Percentiles rank a stretch among this genome's conserved stretches.
These are phyloP conservation scores for Sugiyamaella lignohabitans DNA, from an alignment of 805 yeast species.

Conservation along the genomic window DNA sequence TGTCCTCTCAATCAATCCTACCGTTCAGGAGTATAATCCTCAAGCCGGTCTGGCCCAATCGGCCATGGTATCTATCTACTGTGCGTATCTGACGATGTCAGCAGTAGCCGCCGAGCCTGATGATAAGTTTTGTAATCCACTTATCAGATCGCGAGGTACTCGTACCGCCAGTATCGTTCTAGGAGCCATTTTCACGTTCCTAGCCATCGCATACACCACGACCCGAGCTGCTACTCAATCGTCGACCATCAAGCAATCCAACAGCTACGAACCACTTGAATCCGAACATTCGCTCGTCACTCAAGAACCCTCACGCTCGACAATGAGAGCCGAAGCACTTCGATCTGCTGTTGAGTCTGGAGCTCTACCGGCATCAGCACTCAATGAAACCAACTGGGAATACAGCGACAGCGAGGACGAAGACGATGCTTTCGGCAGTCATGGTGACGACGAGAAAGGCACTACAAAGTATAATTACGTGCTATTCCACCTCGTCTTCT, in stretches of 20 bases:
- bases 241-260: slow-evolving; percentile 42
- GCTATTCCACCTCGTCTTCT: slow-evolving; percentile 83
- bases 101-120: slow-evolving; percentile 98
- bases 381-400: slow-evolving; percentile 63
- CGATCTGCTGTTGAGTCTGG: slow-evolving; percentile 96
- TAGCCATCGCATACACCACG: slow-evolving; percentile 95
- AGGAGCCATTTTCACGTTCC: slow-evolving; percentile 89
- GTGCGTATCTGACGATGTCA: slow-evolving; percentile 83
- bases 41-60: slow-evolving; percentile 95
- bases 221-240: slow-evolving; percentile 87
- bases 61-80: slow-evolving; percentile 90
- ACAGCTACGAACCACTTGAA: slow-evolving; percentile 39
- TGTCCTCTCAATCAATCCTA: slow-evolving; percentile 67
- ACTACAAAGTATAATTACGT: slow-evolving; percentile 77
- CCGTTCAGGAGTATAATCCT: slow-evolving; percentile 86
- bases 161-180: slow-evolving; percentile 79
- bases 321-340: slow-evolving; percentile 80
- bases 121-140: slow-evolving; percentile 85
- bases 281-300: slow-evolving; percentile 35
- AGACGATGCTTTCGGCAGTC: slow-evolving; percentile 26
- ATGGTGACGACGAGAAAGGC: slow-evolving; percentile 48
- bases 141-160: slow-evolving; percentile 82
- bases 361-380: slow-evolving; percentile 85
- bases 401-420: slow-evolving; percentile 35
- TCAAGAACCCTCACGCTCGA: slow-evolving; percentile 55